Conservation (phyloP, 108 stramenopile genomes). For the Seminavis robusta region DNA sequence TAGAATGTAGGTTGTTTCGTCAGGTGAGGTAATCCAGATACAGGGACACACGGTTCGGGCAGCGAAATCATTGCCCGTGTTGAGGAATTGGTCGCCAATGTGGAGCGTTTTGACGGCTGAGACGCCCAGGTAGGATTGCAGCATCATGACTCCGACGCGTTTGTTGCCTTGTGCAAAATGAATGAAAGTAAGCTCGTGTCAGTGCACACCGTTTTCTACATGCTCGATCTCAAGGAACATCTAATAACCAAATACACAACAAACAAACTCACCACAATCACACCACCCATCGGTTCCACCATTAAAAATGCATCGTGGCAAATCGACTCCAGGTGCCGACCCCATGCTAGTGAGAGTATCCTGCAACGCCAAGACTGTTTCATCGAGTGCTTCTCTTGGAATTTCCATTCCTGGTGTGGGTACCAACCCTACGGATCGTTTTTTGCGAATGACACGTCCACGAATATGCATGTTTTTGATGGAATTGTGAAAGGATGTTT, state of each 20-base stretch:
- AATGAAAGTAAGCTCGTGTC: too few species aligned
- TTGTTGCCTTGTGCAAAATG: too few species aligned
- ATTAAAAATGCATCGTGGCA: constrained; percentile 93
- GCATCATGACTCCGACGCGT: constrained; percentile 81
- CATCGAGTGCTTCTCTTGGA: constrained; percentile 86
- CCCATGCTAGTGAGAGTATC: constrained; percentile 43
- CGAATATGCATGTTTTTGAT: constrained; percentile 66
- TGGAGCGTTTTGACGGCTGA: constrained; percentile 69
- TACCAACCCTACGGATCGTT: constrained; percentile 83
- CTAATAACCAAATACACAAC: too few species aligned
- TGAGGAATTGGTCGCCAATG: constrained; percentile 90
- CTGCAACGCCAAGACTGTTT: constrained; percentile 80
- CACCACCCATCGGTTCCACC: constrained; percentile 92
- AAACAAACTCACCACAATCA: too few species aligned
- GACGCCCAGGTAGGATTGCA: constrained; percentile 81
- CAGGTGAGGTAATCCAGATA: constrained; percentile 91
- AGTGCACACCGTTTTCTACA: too few species aligned
- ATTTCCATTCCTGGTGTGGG: constrained; percentile 57
- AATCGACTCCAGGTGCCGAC: constrained; percentile 23
- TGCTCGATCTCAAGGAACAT: too few species aligned
- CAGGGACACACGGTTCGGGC: constrained; percentile 82
- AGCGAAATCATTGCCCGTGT: constrained; percentile 91
- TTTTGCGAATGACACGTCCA: constrained; percentile 80
- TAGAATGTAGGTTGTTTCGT: constrained; percentile 88
- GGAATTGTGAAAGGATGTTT: constrained; percentile 44